Evolutionary conservation across 805 yeast species (phyloP).

Genomic region (Lachancea lanzarotensis): DNA sequence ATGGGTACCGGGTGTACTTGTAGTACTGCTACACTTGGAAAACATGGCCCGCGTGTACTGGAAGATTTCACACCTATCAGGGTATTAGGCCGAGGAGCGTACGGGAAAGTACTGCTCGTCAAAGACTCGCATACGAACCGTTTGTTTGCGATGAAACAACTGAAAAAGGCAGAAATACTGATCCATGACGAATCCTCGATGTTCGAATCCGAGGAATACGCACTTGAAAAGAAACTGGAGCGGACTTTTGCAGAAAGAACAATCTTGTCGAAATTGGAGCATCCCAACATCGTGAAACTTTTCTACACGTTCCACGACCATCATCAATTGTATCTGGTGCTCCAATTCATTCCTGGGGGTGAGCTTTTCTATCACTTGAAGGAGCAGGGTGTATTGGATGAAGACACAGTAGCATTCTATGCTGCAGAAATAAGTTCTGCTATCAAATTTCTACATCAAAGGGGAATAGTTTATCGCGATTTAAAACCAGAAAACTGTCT

Average conservation of each 20-base stretch:
- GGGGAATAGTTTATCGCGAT: conserved; percentile 83
- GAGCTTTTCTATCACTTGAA: conserved; percentile 52
- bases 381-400: conserved; percentile 41
- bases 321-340: conserved; percentile 62
- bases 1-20: neutral
- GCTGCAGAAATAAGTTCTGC: conserved; percentile 79
- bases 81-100: conserved; percentile 82
- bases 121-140: conserved; percentile 55
- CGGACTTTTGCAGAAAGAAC: conserved; percentile 76
- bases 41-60: conserved; percentile 22
- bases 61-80: conserved; percentile 66
- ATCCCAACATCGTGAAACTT: conserved; percentile 75
- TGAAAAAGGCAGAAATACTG: conserved; percentile 73
- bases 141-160: conserved; percentile 79
- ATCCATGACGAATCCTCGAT: conserved; percentile 35
- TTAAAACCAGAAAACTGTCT: conserved; percentile 87
- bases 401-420: conserved; percentile 66
- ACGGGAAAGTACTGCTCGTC: conserved; percentile 79
- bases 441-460: conserved; percentile 62
- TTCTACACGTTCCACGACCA: conserved; percentile 80
- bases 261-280: conserved; percentile 62
- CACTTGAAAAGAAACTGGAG: conserved; percentile 47
- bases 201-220: conserved; percentile 10
- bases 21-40: conserved; percentile 1
- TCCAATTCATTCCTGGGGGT: conserved; percentile 87